Evolutionary conservation across 257 asterid species (phyloP).

Genomic region (Solanum rostratum): DNA sequence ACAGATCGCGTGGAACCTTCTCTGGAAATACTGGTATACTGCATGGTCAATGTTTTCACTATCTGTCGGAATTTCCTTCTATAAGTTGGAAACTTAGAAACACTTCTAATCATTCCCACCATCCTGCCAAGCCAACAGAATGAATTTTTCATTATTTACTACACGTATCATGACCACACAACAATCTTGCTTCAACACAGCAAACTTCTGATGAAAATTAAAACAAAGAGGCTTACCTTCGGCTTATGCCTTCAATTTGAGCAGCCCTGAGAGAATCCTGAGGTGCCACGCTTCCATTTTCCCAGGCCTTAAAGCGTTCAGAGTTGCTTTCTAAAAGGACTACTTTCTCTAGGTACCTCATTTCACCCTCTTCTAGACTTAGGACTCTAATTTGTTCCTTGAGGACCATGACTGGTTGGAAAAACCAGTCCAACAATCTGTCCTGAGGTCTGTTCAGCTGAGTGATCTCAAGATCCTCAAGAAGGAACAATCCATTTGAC

Average conservation of each 20-base stretch:
- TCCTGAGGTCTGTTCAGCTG: constrained; percentile 76
- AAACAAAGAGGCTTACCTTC: constrained; percentile 36
- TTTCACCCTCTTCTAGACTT: constrained; percentile 59
- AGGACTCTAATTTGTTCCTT: constrained; percentile 75
- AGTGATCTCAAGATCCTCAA: constrained; percentile 66
- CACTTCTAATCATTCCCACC: constrained; percentile 61
- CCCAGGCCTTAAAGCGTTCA: constrained; percentile 63
- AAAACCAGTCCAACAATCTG: constrained; percentile 83
- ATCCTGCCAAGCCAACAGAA: constrained; percentile 38
- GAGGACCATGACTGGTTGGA: constrained; percentile 72
- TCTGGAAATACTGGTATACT: constrained; percentile 16
- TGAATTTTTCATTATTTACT: neutral
- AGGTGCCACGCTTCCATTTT: constrained; percentile 52
- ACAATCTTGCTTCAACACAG: neutral
- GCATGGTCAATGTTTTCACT: constrained; percentile 45
- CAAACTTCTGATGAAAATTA: neutral
- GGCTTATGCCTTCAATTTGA: constrained; percentile 79
- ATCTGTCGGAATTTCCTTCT: constrained; percentile 69
- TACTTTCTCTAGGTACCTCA: constrained; percentile 52
- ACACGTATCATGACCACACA: neutral
- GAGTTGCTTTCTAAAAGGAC: constrained; percentile 44
- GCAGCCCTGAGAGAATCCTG: constrained; percentile 69
- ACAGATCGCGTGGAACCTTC: constrained; percentile 39
- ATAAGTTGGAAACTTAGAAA: constrained; percentile 68
- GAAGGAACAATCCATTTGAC: constrained; percentile 53